phyloP scores from a whole-genome alignment of 371 early-diverging fungal species.

The Rhizopus microsporus region DNA sequence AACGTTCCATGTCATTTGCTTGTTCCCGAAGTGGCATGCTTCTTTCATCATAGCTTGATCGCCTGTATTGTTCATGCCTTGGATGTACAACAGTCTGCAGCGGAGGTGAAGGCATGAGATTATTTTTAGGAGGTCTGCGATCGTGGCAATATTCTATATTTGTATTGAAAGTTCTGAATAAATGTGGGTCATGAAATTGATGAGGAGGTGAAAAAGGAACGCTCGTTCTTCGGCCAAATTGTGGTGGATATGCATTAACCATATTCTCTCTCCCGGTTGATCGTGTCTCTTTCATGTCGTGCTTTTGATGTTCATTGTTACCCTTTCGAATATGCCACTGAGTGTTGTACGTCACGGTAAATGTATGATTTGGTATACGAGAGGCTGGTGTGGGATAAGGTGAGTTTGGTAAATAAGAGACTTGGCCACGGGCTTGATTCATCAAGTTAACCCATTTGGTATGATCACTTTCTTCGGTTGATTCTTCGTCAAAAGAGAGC shows the following conservation, averaged over 20 bases:
- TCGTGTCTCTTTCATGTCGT: not conserved
- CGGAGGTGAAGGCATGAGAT: constrained; percentile 23
- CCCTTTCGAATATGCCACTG: no score
- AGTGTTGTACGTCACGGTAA: no score
- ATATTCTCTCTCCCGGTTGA: constrained; percentile 1
- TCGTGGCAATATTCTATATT: constrained; percentile 2
- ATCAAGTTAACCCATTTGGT: not conserved
- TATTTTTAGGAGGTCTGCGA: not conserved
- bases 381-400: not conserved
- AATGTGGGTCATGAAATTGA: constrained; percentile 17
- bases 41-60: constrained; percentile 13
- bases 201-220: constrained; percentile 26
- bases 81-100: constrained; percentile 13
- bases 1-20: constrained; percentile 9
- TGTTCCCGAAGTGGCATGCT: constrained; percentile 8
- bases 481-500: constrained; percentile 13
- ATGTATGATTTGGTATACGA: not conserved
- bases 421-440: not conserved
- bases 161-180: constrained; percentile 1
- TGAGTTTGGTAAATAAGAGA: not conserved
- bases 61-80: constrained; percentile 8
- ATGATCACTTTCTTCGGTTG: constrained; percentile 9
- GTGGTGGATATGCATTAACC: constrained; percentile 4
- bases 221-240: constrained; percentile 4
- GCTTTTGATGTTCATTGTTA: constrained; percentile 3